Percentiles rank a stretch among this genome's conserved stretches.
phyloP scores from a whole-genome alignment of 2,329 filamentous ascomycete genomes.

The Neoascochyta sp. region DNA sequence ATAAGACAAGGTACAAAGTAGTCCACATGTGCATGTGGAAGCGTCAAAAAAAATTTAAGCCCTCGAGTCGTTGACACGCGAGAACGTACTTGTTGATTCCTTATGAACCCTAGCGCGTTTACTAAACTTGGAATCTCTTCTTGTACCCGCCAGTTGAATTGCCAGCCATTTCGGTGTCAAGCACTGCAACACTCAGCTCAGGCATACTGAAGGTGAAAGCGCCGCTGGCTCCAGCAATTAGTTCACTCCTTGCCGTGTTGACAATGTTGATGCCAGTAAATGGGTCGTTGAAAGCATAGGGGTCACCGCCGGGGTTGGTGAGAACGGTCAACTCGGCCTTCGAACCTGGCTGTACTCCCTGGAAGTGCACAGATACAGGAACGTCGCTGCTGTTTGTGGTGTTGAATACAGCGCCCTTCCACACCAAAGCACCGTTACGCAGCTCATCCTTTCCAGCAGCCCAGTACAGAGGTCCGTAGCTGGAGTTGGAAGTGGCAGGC shows the following conservation, averaged over 20 bases:
- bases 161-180: slow-evolving; percentile 40
- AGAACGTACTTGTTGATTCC: too few relatives aligned
- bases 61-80: too few relatives aligned
- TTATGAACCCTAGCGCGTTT: too few relatives aligned
- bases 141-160: slow-evolving; percentile 5
- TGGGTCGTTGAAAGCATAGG: slow-evolving; percentile 43
- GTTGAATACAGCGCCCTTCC: slow-evolving; percentile 51
- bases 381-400: slow-evolving; percentile 35
- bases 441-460: slow-evolving; percentile 41
- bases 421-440: slow-evolving; percentile 33
- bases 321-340: slow-evolving; percentile 41
- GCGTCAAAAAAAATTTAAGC: too few relatives aligned
- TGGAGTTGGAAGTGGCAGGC: slow-evolving; percentile 37
- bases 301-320: slow-evolving; percentile 40
- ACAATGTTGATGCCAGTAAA: slow-evolving; percentile 48
- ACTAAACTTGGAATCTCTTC: too few relatives aligned
- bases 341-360: slow-evolving; percentile 24
- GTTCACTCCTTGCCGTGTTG: slow-evolving; percentile 12
- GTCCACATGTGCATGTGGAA: too few relatives aligned
- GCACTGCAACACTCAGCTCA: slow-evolving; percentile 54
- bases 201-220: slow-evolving; percentile 53
- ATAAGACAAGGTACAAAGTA: too few relatives aligned
- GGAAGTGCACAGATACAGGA: slow-evolving; percentile 26
- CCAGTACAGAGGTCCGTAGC: slow-evolving; percentile 46
- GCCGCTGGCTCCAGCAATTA: slow-evolving; percentile 42